Conservation (phyloP, 371 early-diverging fungal genomes). For the Apophysomyces ossiformis region DNA sequence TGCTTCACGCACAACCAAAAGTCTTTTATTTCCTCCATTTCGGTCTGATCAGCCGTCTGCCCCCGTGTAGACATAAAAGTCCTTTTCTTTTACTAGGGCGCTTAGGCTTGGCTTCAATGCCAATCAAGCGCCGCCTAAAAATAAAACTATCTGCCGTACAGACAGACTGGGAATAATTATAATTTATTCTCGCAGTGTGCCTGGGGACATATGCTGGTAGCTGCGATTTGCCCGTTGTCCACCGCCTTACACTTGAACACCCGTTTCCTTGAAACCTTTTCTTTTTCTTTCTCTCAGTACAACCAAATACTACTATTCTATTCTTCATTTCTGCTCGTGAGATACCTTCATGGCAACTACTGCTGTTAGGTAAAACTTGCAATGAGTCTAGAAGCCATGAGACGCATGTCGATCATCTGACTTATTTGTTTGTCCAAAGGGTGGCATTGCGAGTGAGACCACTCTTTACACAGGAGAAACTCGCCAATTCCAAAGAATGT, state of each 20-base stretch:
- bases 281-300: not conserved
- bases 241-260: not conserved
- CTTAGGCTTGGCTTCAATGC: not conserved
- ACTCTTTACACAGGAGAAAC: slow-evolving; percentile 59
- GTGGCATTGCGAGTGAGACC: slow-evolving; percentile 79
- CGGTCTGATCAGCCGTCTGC: slow-evolving; percentile 6
- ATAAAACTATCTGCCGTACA: not conserved
- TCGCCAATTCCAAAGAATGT: slow-evolving; percentile 39
- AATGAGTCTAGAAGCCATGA: not conserved
- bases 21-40: not conserved
- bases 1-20: not conserved
- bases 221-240: too few relatives aligned
- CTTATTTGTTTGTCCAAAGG: not conserved
- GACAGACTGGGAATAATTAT: not conserved
- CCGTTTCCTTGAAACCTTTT: not conserved
- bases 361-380: slow-evolving; percentile 24
- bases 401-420: slow-evolving; percentile 8
- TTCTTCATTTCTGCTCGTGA: not conserved
- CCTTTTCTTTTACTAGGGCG: not conserved
- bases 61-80: not conserved
- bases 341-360: slow-evolving; percentile 25
- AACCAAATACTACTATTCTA: not conserved
- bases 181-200: too few relatives aligned
- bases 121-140: not conserved
- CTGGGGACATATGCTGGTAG: too few relatives aligned